A percentile compares a stretch with the other conserved stretches of the same genome.
These are phyloP conservation scores for Xylaria sp. DNA, from an alignment of 2,329 filamentous ascomycete genomes.

Conservation along the genomic window DNA sequence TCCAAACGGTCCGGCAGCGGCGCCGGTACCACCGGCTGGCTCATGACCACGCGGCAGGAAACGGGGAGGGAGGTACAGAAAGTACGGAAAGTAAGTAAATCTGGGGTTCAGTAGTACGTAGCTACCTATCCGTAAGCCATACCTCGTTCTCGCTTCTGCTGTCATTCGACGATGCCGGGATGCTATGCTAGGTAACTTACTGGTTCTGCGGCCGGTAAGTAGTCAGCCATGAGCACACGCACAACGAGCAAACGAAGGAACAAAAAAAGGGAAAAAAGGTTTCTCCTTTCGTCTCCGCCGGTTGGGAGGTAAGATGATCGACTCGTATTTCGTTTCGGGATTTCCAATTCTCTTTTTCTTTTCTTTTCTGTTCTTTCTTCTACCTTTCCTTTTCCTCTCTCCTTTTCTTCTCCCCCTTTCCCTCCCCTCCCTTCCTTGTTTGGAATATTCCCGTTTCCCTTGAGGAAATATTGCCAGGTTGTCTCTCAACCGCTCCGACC, in stretches of 20 bases:
- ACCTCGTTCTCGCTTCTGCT: background rate
- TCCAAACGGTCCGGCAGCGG: constrained; percentile 33
- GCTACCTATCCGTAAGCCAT: background rate
- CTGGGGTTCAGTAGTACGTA: background rate
- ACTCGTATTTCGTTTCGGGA: background rate
- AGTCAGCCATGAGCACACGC: constrained; percentile 12
- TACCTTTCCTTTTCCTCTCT: background rate
- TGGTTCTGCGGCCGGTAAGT: background rate
- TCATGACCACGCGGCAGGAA: constrained; percentile 31
- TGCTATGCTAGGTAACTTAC: background rate
- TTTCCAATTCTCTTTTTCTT: constrained; percentile 1
- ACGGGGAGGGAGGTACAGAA: background rate
- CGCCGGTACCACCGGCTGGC: constrained; percentile 34
- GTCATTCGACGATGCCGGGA: constrained; percentile 16
- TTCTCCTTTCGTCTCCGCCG: background rate
- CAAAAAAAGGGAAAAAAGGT: background rate
- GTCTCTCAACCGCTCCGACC: background rate
- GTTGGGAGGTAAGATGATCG: background rate
- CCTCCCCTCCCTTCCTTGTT: background rate
- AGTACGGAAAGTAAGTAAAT: background rate
- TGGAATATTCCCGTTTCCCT: background rate
- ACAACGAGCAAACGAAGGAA: background rate
- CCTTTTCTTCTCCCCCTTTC: constrained; percentile 4
- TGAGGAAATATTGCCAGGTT: too few species aligned
- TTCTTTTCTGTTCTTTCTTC: background rate